Conservation (phyloP, 2,329 filamentous ascomycete species). For the Monilinia fructigena region DNA sequence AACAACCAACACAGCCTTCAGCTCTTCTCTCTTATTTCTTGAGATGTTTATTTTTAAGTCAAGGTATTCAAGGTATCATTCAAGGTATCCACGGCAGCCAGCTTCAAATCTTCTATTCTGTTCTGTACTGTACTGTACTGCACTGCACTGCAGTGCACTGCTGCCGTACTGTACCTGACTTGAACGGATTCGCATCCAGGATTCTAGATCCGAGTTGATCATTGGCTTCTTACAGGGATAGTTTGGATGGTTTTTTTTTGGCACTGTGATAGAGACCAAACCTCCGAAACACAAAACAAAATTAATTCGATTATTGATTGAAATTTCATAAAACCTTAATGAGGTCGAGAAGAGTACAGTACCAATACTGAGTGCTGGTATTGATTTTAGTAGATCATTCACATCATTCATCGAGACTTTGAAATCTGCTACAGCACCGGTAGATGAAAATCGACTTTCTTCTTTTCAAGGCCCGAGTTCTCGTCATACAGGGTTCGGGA, state of each 20-base stretch:
- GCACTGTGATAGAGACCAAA: background rate
- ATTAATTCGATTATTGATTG: background rate
- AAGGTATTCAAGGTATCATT: background rate
- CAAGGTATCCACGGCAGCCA: background rate
- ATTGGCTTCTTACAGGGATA: slow-evolving; percentile 17
- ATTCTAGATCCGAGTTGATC: slow-evolving; percentile 21
- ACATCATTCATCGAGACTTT: background rate
- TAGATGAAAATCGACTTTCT: background rate
- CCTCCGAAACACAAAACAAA: background rate
- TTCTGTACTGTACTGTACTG: background rate
- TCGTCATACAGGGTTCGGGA: slow-evolving; percentile 10
- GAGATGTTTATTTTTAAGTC: slow-evolving; percentile 10
- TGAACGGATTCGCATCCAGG: slow-evolving; percentile 21
- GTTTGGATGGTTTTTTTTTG: slow-evolving; percentile 6
- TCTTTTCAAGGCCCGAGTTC: slow-evolving; percentile 13
- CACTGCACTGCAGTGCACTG: slow-evolving; percentile 9
- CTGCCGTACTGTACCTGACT: slow-evolving; percentile 22
- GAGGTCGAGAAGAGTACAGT: background rate
- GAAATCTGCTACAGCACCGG: background rate
- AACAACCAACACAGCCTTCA: slow-evolving; percentile 20
- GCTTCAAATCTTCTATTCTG: background rate
- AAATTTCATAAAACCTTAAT: background rate
- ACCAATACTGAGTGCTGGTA: too few relatives aligned
- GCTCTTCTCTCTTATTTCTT: slow-evolving; percentile 1
- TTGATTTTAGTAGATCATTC: background rate